phyloP scores from a whole-genome alignment of 495 filamentous ascomycete species.

The Xylaria intraflava region DNA sequence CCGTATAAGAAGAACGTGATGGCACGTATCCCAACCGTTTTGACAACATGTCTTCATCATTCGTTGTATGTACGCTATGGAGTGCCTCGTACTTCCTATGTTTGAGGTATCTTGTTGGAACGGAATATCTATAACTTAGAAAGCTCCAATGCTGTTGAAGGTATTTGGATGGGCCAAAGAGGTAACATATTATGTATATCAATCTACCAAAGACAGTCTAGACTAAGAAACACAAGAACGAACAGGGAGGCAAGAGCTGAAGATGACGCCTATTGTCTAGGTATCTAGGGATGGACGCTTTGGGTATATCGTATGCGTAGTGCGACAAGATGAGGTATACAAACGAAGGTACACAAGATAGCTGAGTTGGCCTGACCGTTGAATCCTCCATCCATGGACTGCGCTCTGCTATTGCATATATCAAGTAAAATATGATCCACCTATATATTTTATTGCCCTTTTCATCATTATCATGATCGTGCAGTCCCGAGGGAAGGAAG shows the following conservation, averaged over 20 bases:
- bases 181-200: background rate
- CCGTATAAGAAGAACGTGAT: no score
- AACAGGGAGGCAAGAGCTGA: background rate
- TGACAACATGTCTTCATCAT: background rate
- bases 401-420: background rate
- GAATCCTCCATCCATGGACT: background rate
- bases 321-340: slow-evolving; percentile 9
- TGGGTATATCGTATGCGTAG: slow-evolving; percentile 5
- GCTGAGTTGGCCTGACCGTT: background rate
- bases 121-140: no score
- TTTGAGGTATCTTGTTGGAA: background rate
- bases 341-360: slow-evolving; percentile 5
- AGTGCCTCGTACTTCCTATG: background rate
- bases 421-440: slow-evolving; percentile 1
- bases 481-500: slow-evolving; percentile 10
- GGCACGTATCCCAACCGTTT: background rate
- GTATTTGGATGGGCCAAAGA: background rate
- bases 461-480: slow-evolving; percentile 21
- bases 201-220: background rate
- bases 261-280: slow-evolving; percentile 1
- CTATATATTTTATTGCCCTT: background rate
- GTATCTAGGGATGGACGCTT: background rate
- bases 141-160: no score
- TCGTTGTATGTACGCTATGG: background rate
- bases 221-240: background rate